These are phyloP conservation scores for Simmondsia chinensis DNA, from an alignment of 148 eudicot species.

Conservation along the genomic window DNA sequence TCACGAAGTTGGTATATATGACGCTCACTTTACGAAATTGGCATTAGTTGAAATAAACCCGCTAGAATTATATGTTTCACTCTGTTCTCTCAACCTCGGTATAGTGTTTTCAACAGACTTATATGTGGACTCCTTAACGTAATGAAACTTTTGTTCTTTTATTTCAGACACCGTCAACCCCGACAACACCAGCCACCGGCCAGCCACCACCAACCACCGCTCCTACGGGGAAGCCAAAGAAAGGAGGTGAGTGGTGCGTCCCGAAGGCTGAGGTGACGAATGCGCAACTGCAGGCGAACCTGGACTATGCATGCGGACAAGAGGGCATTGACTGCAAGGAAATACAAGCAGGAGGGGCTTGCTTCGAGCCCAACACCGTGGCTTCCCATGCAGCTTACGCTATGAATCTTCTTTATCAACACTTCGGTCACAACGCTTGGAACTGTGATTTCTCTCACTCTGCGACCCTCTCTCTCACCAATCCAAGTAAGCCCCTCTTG, in stretches of 20 bases:
- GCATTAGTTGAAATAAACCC: too few relatives aligned
- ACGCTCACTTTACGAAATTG: too few relatives aligned
- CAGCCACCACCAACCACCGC: neutral
- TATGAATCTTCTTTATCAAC: constrained; percentile 39
- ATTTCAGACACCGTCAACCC: too few relatives aligned
- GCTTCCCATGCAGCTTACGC: constrained; percentile 32
- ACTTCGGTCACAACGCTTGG: constrained; percentile 15
- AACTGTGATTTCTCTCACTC: constrained; percentile 39
- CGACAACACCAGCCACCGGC: too few relatives aligned
- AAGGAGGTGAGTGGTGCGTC: constrained; percentile 17
- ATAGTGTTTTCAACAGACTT: too few relatives aligned
- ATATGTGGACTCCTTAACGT: too few relatives aligned
- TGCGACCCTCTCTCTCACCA: constrained; percentile 17
- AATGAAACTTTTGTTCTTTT: too few relatives aligned
- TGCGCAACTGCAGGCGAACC: constrained; percentile 17
- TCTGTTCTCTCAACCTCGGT: too few relatives aligned
- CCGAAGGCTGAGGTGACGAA: constrained; percentile 6
- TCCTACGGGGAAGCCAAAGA: neutral
- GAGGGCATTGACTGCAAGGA: constrained; percentile 29
- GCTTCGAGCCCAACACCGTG: constrained; percentile 28
- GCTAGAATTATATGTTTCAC: too few relatives aligned
- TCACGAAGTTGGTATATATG: too few relatives aligned
- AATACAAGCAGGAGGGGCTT: constrained; percentile 28
- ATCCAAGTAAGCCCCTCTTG: constrained; percentile 27
- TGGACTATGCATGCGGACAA: constrained; percentile 36